These are phyloP conservation scores for Lachancea lanzarotensis DNA, from an alignment of 805 yeast genomes.

Conservation along the genomic window DNA sequence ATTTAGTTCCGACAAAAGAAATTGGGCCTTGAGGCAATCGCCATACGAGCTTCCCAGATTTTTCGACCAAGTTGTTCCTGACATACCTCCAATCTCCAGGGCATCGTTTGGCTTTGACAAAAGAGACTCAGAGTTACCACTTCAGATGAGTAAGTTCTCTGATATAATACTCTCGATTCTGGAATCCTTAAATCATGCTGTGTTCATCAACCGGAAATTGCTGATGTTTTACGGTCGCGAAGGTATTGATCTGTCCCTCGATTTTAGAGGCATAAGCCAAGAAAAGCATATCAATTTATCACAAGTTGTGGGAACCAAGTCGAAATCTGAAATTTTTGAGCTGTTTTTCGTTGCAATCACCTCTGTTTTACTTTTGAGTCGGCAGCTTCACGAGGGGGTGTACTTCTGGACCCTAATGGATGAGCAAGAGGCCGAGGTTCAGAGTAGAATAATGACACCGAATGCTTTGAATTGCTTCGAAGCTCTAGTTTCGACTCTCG, in stretches of 20 bases:
- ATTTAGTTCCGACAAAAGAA: not conserved
- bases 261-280: too few relatives aligned
- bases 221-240: constrained; percentile 13
- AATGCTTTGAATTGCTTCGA: constrained; percentile 28
- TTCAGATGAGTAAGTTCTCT: constrained; percentile 7
- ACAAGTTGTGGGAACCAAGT: not conserved
- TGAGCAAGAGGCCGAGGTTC: constrained; percentile 17
- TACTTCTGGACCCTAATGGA: constrained; percentile 2
- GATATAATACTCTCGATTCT: constrained; percentile 11
- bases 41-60: constrained; percentile 20
- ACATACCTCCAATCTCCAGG: constrained; percentile 29
- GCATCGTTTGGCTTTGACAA: constrained; percentile 25
- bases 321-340: constrained; percentile 11
- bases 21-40: constrained; percentile 11
- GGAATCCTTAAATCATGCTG: constrained; percentile 14
- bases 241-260: not conserved
- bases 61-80: constrained; percentile 23
- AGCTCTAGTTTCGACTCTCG: constrained; percentile 32
- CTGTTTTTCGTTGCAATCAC: constrained; percentile 20
- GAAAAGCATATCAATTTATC: not conserved
- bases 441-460: constrained; percentile 17
- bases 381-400: constrained; percentile 14
- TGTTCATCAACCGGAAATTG: constrained; percentile 13
- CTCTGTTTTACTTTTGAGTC: constrained; percentile 16
- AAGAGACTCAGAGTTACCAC: constrained; percentile 3